Conservation (phyloP, 805 yeast species). For the Teunomyces funiuensis region DNA sequence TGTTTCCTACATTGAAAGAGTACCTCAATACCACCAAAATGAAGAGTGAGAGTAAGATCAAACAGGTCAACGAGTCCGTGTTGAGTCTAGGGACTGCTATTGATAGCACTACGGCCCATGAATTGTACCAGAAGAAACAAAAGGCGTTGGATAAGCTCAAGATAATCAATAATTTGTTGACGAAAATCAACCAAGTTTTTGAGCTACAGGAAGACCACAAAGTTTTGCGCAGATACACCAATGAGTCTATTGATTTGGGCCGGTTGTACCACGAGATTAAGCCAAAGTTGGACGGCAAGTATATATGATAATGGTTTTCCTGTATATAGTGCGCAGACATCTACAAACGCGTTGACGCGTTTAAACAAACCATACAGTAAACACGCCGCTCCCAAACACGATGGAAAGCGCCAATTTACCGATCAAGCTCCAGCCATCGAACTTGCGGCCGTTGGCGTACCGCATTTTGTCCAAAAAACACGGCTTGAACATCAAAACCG, state of each 20-base stretch:
- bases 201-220: conserved; percentile 13
- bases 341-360: too few species aligned
- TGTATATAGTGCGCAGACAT: too few species aligned
- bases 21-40: conserved; percentile 12
- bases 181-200: conserved; percentile 12
- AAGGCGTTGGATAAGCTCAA: conserved; percentile 15
- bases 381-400: not conserved
- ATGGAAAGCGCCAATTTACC: conserved; percentile 47
- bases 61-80: conserved; percentile 10
- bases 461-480: conserved; percentile 87
- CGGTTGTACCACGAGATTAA: conserved; percentile 9
- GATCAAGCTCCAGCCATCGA: conserved; percentile 72
- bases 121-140: conserved; percentile 14
- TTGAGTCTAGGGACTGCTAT: conserved; percentile 10
- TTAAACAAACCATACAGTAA: not conserved
- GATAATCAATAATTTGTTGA: conserved; percentile 12
- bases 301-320: too few species aligned
- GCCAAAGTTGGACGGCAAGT: conserved; percentile 11
- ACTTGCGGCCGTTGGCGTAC: conserved; percentile 88
- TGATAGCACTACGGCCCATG: conserved; percentile 5
- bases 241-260: not conserved
- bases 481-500: conserved; percentile 85
- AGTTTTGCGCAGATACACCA: conserved; percentile 6
- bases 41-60: conserved; percentile 13
- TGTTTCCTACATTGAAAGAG: conserved; percentile 13